Conservation (phyloP, 164 flowering plant genomes). For the Vitis rotundifolia region DNA sequence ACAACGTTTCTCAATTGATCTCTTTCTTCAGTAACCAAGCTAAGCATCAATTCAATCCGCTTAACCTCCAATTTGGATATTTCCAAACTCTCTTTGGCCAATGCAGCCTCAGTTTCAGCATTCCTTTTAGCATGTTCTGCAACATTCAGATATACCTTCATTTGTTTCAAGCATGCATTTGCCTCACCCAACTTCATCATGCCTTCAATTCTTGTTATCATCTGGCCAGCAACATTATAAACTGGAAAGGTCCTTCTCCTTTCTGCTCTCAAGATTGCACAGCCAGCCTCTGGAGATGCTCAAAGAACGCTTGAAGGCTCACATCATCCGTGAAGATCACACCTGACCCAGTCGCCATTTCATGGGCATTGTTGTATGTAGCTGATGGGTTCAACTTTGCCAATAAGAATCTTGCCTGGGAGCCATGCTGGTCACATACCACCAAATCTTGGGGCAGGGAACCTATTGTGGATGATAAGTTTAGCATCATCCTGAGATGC, state of each 20-base stretch:
- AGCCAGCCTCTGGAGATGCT: constrained; percentile 91
- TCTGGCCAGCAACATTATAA: too few relatives aligned
- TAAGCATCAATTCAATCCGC: too few relatives aligned
- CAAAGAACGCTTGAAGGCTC: constrained; percentile 88
- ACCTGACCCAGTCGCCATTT: constrained; percentile 80
- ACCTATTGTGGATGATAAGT: constrained; percentile 71
- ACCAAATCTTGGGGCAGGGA: constrained; percentile 94
- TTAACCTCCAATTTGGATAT: too few relatives aligned
- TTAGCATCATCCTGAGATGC: constrained; percentile 88
- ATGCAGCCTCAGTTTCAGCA: too few relatives aligned
- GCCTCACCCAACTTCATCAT: too few relatives aligned
- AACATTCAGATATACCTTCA: too few relatives aligned
- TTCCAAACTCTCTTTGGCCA: too few relatives aligned
- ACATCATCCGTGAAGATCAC: constrained; percentile 95
- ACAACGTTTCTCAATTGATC: too few relatives aligned
- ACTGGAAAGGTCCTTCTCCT: not conserved
- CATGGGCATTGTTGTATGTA: constrained; percentile 71
- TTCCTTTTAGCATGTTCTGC: too few relatives aligned
- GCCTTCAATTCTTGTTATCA: too few relatives aligned
- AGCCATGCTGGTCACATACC: constrained; percentile 97
- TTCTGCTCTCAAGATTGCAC: constrained; percentile 64
- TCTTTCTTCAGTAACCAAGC: too few relatives aligned
- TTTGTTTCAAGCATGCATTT: too few relatives aligned
- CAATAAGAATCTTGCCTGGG: constrained; percentile 93
- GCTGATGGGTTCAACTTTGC: constrained; percentile 94